These are phyloP conservation scores for Penicillium cataractarum DNA, from an alignment of 495 filamentous ascomycete species.

Conservation along the genomic window DNA sequence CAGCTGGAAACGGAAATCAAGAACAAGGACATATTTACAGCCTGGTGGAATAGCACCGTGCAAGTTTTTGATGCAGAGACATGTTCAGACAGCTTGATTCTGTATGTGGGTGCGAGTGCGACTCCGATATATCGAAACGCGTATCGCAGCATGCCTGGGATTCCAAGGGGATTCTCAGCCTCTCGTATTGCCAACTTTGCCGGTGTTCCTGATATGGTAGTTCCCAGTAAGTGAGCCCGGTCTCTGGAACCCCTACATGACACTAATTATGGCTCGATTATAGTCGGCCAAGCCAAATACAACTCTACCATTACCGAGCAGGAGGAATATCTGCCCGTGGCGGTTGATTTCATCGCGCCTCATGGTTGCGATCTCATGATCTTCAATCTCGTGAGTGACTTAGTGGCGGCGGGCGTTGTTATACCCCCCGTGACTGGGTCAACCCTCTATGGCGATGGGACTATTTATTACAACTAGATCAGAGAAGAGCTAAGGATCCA, in stretches of 20 bases:
- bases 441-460: background rate
- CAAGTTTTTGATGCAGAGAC: background rate
- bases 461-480: background rate
- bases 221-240: conserved; percentile 36
- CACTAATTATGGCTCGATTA: background rate
- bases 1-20: background rate
- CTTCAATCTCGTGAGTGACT: background rate
- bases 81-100: background rate
- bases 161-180: conserved; percentile 49
- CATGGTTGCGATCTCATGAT: conserved; percentile 7
- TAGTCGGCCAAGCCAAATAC: conserved; percentile 4
- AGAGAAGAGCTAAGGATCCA: background rate
- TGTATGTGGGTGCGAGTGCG: background rate
- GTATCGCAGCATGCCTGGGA: conserved; percentile 16
- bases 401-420: conserved; percentile 1
- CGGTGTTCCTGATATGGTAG: conserved; percentile 59
- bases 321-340: conserved; percentile 1
- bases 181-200: conserved; percentile 49
- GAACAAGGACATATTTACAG: conserved; percentile 55
- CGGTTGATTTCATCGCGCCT: conserved; percentile 1
- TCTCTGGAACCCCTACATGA: background rate
- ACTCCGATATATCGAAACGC: background rate
- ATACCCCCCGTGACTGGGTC: background rate
- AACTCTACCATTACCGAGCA: background rate
- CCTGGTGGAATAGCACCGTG: conserved; percentile 50